phyloP scores from a whole-genome alignment of 768 basidiomycete species.

The Dentipellis sp. region DNA sequence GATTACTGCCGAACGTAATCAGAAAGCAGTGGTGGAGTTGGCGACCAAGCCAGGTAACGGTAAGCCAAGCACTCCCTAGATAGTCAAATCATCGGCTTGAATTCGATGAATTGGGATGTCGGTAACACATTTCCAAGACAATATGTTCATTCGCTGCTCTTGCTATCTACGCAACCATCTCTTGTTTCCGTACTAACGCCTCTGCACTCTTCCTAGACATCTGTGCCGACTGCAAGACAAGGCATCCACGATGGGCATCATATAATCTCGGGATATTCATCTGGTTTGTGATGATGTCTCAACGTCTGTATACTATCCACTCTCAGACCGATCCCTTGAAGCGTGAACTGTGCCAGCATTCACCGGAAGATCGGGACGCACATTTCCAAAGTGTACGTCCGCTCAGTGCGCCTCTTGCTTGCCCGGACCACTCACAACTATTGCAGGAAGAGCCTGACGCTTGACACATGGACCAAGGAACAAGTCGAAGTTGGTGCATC shows the following conservation, averaged over 20 bases:
- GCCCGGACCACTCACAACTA: neutral
- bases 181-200: no score
- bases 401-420: neutral
- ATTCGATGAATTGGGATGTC: no score
- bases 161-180: no score
- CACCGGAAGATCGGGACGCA: constrained; percentile 95
- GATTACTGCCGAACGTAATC: constrained; percentile 10
- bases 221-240: constrained; percentile 90
- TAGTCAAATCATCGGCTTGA: no score
- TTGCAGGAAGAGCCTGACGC: constrained; percentile 76
- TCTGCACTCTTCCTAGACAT: constrained; percentile 37
- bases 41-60: constrained; percentile 8
- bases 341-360: constrained; percentile 81
- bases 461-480: constrained; percentile 84
- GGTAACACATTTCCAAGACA: no score
- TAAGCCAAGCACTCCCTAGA: constrained; percentile 5
- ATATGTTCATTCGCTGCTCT: no score
- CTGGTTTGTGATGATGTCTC: constrained; percentile 39
- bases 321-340: constrained; percentile 21
- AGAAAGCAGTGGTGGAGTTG: constrained; percentile 9
- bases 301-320: constrained; percentile 2
- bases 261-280: constrained; percentile 85
- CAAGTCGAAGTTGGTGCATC: constrained; percentile 64
- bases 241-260: constrained; percentile 83
- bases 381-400: constrained; percentile 79